Base-by-base conservation (phyloP, 352 stramenopile species). In the Blastocystis sp. region DNA sequence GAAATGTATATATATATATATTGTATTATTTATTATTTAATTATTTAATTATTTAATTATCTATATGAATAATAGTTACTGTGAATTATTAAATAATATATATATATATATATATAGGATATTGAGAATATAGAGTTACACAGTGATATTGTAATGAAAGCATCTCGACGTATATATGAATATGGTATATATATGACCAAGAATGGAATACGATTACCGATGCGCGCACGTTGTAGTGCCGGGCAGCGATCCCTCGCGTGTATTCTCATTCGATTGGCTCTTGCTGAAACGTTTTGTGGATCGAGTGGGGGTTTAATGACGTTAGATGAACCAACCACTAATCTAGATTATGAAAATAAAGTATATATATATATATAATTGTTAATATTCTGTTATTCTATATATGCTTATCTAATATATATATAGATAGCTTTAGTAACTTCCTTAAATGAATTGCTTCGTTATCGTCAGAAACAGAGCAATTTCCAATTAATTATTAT, bases 401-500 rank as follows among this genome's bases (percentile, higher is more conserved):
- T n/a, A 39, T n/a, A n/a, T 39, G n/a, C 13, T 39, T 39, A n/a
- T n/a, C 13, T 39, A n/a, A 39, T 39, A n/a, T 39, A 39, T 39
- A n/a, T n/a, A 39, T 39, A 39, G 33, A n/a, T 44, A 21, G 64
- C 62, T 11, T 69, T 93, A 16, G 81, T 80, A 4, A 72, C 81
- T 46, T 80, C 80, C 1, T 65, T 93, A 4, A 72, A 73, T 32
- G 69, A 83, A 56, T 94, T 99, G 57, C 79, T 98, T 55, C 88
- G 84, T 34, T 80, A 81, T 9, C 78, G 92, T 31, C 74, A 79
- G 1, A 72, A 80, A 21, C 89, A 98, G 72, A 77, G 83, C 48
- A 98, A 98, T 70, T 98, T 99, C 67, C 93, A 98, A 73, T 78
- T 99, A 35, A 79, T 99, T 25, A 82, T 93, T 41, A 99, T 99